phyloP scores from a whole-genome alignment of 2,329 filamentous ascomycete species.

The Simplicillium aogashimaense region DNA sequence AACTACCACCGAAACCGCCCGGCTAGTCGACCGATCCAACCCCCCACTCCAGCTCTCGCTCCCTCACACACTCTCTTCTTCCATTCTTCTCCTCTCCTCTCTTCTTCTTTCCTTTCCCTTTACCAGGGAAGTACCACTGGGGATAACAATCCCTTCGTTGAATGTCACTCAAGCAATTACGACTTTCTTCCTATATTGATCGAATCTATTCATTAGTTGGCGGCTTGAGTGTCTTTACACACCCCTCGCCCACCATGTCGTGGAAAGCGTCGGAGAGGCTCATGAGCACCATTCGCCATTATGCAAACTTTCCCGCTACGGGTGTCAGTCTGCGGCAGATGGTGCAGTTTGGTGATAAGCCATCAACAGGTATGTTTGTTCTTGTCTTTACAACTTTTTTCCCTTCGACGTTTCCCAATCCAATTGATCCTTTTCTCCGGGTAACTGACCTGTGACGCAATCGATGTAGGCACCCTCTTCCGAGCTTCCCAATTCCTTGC shows the following conservation, averaged over 20 bases:
- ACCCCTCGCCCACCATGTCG: conserved; percentile 52
- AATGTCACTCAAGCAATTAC: neutral
- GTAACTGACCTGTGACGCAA: conserved; percentile 1
- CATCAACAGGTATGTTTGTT: conserved; percentile 65
- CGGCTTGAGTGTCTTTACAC: conserved; percentile 11
- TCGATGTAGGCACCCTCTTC: conserved; percentile 71
- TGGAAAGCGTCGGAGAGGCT: conserved; percentile 85
- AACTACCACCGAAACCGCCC: too few species aligned
- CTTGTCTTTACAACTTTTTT: conserved; percentile 1
- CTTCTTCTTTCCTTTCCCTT: neutral
- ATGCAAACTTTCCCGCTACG: conserved; percentile 92
- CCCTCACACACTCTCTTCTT: neutral
- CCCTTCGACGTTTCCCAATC: neutral
- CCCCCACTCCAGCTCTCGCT: too few species aligned
- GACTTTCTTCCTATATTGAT: conserved; percentile 1
- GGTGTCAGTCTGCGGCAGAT: conserved; percentile 95
- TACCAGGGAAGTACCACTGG: neutral
- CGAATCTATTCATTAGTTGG: conserved; percentile 3
- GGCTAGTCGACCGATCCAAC: too few species aligned
- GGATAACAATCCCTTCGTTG: neutral
- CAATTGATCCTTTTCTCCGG: neutral
- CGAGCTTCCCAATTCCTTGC: conserved; percentile 96
- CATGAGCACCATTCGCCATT: conserved; percentile 97
- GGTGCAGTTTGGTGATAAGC: conserved; percentile 95
- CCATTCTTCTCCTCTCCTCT: neutral